These are phyloP conservation scores for Microbotryum intermedium DNA, from an alignment of 1,284 basidiomycete species.

Conservation along the genomic window DNA sequence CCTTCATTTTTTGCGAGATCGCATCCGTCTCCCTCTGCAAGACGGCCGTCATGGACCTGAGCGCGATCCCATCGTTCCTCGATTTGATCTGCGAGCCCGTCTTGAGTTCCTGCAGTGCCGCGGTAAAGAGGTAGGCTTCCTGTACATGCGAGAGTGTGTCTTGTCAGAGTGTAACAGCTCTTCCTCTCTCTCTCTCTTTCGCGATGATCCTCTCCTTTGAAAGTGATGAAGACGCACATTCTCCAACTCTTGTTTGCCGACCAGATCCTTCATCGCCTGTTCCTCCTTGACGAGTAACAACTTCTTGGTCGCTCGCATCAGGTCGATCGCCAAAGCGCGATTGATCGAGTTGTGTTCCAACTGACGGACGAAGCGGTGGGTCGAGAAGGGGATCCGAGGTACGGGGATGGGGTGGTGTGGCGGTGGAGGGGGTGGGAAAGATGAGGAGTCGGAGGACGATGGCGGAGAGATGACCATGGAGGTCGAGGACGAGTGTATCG, in stretches of 20 bases:
- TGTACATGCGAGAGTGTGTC: slow-evolving; percentile 38
- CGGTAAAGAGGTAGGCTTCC: slow-evolving; percentile 94
- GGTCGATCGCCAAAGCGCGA: slow-evolving; percentile 28
- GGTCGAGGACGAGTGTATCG: neutral
- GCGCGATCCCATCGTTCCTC: slow-evolving; percentile 72
- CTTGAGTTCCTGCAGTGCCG: slow-evolving; percentile 82
- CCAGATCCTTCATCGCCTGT: slow-evolving; percentile 61
- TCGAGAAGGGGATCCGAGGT: slow-evolving; percentile 32
- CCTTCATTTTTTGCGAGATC: slow-evolving; percentile 84
- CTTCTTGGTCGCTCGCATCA: slow-evolving; percentile 80
- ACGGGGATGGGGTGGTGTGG: slow-evolving; percentile 18
- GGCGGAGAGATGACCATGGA: neutral
- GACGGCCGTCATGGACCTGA: slow-evolving; percentile 63
- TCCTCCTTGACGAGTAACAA: slow-evolving; percentile 68
- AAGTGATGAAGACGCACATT: slow-evolving; percentile 54
- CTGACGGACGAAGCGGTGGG: slow-evolving; percentile 27
- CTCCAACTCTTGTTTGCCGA: slow-evolving; percentile 77
- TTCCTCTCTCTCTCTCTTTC: neutral
- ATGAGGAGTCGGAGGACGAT: neutral
- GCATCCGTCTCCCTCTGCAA: slow-evolving; percentile 82
- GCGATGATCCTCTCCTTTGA: neutral
- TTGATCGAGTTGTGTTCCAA: slow-evolving; percentile 20
- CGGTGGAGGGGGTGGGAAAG: neutral
- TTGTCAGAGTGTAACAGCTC: neutral
- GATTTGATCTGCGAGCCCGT: slow-evolving; percentile 77